These are phyloP conservation scores for Aspergillus pseudoviridinutans DNA, from an alignment of 2,329 filamentous ascomycete genomes.

Conservation along the genomic window DNA sequence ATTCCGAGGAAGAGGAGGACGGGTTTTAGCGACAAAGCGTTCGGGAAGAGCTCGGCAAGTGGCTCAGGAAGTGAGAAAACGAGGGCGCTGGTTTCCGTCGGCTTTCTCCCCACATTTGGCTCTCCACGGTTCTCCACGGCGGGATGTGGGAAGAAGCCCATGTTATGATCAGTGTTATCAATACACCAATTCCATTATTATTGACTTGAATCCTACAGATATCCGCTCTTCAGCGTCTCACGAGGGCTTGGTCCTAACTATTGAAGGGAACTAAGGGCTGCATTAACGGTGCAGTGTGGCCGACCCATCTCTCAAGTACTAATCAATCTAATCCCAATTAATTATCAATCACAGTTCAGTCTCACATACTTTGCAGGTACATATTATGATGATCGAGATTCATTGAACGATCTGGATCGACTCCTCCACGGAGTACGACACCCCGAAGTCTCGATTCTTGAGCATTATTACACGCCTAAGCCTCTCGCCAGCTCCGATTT, in stretches of 20 bases:
- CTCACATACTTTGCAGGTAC: background rate
- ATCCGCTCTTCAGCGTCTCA: background rate
- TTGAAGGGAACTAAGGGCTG: background rate
- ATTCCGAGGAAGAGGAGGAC: constrained; percentile 13
- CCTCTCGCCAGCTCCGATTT: background rate
- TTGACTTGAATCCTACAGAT: background rate
- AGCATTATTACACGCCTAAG: background rate
- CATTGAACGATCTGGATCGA: background rate
- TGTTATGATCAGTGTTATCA: background rate
- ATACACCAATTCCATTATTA: background rate
- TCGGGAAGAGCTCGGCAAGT: constrained; percentile 20
- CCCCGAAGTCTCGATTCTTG: background rate
- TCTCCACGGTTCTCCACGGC: background rate
- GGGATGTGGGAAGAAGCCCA: background rate
- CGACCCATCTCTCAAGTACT: too few species aligned
- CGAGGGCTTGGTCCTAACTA: background rate
- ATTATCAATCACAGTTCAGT: background rate
- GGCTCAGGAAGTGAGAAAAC: background rate
- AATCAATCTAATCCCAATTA: background rate
- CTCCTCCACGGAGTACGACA: background rate
- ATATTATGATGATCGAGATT: background rate
- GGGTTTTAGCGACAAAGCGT: constrained; percentile 8
- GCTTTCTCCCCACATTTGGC: constrained; percentile 1
- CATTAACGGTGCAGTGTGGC: background rate
- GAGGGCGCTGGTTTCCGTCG: background rate